Evolutionary conservation across 495 filamentous ascomycete genomes (phyloP).

Genomic region (Chaetomium tenue): DNA sequence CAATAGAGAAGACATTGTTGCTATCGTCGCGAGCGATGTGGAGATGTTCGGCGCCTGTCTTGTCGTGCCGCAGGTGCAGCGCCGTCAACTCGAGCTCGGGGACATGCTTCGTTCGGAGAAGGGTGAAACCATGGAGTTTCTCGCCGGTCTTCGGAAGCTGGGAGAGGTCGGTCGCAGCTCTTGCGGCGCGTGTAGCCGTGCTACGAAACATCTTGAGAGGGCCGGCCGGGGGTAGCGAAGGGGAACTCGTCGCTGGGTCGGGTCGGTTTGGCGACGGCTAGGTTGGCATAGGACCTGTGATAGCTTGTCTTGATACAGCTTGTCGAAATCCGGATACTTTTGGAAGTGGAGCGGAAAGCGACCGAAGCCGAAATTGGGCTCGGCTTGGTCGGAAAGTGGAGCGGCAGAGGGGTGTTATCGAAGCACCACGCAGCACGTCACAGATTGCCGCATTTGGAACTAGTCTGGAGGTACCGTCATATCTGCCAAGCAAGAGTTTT

Average conservation of each 20-base stretch:
- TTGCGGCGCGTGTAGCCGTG: conserved; percentile 52
- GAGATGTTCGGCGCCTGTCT: conserved; percentile 91
- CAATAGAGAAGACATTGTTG: conserved; percentile 99
- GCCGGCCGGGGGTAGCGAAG: neutral
- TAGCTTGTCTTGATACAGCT: neutral
- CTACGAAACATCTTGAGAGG: conserved; percentile 49
- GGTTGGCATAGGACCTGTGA: conserved; percentile 16
- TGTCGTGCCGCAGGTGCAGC: conserved; percentile 82
- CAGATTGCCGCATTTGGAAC: neutral
- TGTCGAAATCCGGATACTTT: conserved; percentile 3
- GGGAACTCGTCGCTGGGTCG: neutral
- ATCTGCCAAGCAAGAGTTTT: conserved; percentile 5
- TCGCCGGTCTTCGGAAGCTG: conserved; percentile 75
- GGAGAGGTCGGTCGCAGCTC: conserved; percentile 66
- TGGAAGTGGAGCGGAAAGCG: neutral
- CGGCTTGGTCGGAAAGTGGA: conserved; percentile 4
- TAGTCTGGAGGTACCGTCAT: neutral
- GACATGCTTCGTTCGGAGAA: conserved; percentile 82
- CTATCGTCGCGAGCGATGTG: conserved; percentile 91
- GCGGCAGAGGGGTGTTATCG: neutral
- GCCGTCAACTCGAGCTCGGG: conserved; percentile 92
- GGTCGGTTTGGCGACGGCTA: neutral
- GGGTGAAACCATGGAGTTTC: conserved; percentile 87
- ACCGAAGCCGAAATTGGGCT: conserved; percentile 1
- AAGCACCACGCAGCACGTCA: neutral